Percentiles rank a stretch among this genome's conserved stretches.
Evolutionary conservation across 257 asterid genomes (phyloP).

Genomic region (Nicotiana paniculata): DNA sequence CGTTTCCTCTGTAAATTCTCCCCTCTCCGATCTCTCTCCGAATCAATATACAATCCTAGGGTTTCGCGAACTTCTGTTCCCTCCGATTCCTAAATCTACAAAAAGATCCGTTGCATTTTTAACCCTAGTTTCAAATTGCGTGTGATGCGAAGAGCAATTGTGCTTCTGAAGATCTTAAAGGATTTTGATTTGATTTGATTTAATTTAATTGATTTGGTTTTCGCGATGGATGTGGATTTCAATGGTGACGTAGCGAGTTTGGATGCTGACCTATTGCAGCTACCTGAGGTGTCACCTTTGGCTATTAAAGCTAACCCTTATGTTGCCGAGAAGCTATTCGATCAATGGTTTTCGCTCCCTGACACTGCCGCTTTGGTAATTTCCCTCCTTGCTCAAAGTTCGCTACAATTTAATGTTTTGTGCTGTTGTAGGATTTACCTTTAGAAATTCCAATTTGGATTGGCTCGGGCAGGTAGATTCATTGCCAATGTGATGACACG

Average conservation of each 20-base stretch:
- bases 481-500: neutral
- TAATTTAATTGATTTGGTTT: neutral
- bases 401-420: neutral
- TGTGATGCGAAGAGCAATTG: neutral
- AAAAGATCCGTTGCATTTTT: conserved; percentile 4
- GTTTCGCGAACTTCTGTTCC: neutral
- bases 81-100: neutral
- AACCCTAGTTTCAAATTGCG: neutral
- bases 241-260: conserved; percentile 71
- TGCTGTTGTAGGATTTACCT: neutral
- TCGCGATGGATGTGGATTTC: conserved; percentile 74
- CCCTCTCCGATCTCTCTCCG: neutral
- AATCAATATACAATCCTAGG: neutral
- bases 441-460: neutral
- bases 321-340: conserved; percentile 77
- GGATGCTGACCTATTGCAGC: conserved; percentile 83
- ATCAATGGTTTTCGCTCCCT: conserved; percentile 94
- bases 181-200: conserved; percentile 18
- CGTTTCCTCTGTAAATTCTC: conserved; percentile 12
- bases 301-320: conserved; percentile 74
- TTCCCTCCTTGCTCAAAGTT: neutral
- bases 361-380: conserved; percentile 74
- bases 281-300: conserved; percentile 77
- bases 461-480: neutral
- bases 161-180: conserved; percentile 15